Conservation (phyloP, 371 early-diverging fungal genomes). For the Saksenaea vasiformis region DNA sequence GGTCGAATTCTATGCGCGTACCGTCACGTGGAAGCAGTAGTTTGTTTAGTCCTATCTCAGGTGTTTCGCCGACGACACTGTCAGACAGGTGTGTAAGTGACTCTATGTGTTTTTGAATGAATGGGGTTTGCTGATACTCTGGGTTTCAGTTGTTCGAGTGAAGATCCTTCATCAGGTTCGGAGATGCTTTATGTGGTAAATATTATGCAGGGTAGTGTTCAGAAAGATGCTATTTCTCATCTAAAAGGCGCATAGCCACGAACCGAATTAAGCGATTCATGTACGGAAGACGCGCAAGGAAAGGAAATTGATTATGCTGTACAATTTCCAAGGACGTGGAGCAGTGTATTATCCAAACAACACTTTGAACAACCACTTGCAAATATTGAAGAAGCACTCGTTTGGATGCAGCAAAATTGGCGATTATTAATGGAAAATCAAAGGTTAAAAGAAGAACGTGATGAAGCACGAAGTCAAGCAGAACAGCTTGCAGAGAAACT, state of each 20-base stretch:
- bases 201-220: not conserved
- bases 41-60: not conserved
- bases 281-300: not conserved
- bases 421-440: constrained; percentile 18
- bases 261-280: not conserved
- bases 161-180: not conserved
- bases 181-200: not conserved
- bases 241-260: not conserved
- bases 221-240: not conserved
- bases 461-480: not conserved
- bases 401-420: constrained; percentile 23
- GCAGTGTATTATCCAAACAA: constrained; percentile 6
- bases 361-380: not conserved
- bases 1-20: not conserved
- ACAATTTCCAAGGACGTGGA: constrained; percentile 19
- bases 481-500: constrained; percentile 2
- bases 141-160: not conserved
- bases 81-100: constrained; percentile 1
- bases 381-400: constrained; percentile 21
- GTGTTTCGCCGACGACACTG: not conserved
- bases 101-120: not conserved
- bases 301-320: constrained; percentile 6
- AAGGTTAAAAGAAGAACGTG: constrained; percentile 12
- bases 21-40: no score
- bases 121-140: not conserved